Evolutionary conservation across 805 yeast genomes (phyloP), one percentile per base, ranked within the genome.

Genomic region (Schwanniomyces sp.): DNA sequence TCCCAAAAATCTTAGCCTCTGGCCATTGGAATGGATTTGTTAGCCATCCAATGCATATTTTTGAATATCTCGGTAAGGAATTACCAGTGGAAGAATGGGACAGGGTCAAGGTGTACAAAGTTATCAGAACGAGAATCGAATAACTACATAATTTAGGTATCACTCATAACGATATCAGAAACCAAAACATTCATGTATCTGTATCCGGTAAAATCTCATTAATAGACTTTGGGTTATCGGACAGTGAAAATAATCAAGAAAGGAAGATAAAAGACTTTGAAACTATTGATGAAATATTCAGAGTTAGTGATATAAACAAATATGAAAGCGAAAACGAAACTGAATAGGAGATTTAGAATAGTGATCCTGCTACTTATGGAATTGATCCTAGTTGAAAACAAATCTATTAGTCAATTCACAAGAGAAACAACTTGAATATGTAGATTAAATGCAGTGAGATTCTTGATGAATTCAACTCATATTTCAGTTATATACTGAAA

Each of bases 1-100:
- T 42, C 18, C 39, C 45, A 42, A 42, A 32, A 32, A 14, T 42
- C 45, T 21, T 42, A 30, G 34, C 32, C 17, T 42, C 45, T 6
- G 45, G 39, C 17, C 30, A 42, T 24, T 32, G 29, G 34, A 42
- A 30, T 30, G 45, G 39, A 7, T 14, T 40, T 40, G 14, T 30
- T 11, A 27, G 26, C 17, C 42, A 40, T 26, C 42, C 30, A 21
- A 26, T 40, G 42, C 42, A 40, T 40, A 40, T 40, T 11, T 40
- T 40, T 24, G 42, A 40, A 40, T 25, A 40, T 14, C 32, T 40
- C 9, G 42, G 24, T 3, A 21, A 21, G 5, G 24, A 21, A 21
- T 21, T 21, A 21, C 24, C 24, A 21, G 24, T 4, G 24, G 5
- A 5, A 21, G 5, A 21, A 21, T 21, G 24, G 24, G 5, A 21